Evolutionary conservation across 2,329 filamentous ascomycete genomes (phyloP), one percentile per base, ranked within the genome.

Genomic region (Aspergillus tanneri): DNA sequence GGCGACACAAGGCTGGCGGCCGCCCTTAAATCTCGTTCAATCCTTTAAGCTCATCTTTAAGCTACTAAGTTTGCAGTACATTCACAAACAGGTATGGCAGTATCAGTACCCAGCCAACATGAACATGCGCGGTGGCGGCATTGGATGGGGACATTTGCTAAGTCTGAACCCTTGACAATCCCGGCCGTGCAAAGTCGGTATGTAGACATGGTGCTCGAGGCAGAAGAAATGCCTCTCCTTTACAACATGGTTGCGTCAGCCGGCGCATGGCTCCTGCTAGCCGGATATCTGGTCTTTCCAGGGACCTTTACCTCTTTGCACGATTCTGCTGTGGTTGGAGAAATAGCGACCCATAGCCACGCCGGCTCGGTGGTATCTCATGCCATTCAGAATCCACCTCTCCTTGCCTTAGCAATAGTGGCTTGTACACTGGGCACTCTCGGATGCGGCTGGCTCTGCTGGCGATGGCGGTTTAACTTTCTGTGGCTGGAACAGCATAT

Each of bases 181-280:
- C n/a, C n/a, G n/a, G n/a, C 25, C 18, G 18, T 37, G 14, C 34
- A 40, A 16, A 25, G 19, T 9, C 37, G 27, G 12, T 48, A 48
- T 24, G 23, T 48, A 16, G 11, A 43, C 5, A 48, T 43, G 16
- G 23, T 48, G 11, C 46, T 48, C 4, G 39, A 48, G n/a, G 38
- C 16, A 8, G 46, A 48, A 11, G 25, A 12, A 25, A 37, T 43
- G 18, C 39, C 38, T n/a, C 7, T 48, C 12, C 9, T 43, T 5
- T 11, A 48, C 35, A 48, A 48, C 24, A 5, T 43, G 14, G 12
- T 35, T 19, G 39, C 39, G 28, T 27, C 21, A 6, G 27, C 10
- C 4, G 36, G n/a, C 28, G 21, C 30, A 16, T 48, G 46, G 46
- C 19, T 43, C 24, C 18, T 48, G 4, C 12, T 48, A 25, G 46